Evolutionary conservation across 2,329 filamentous ascomycete species (phyloP), one percentile per base, ranked within the genome.

Genomic region (Fusarium nurragi): DNA sequence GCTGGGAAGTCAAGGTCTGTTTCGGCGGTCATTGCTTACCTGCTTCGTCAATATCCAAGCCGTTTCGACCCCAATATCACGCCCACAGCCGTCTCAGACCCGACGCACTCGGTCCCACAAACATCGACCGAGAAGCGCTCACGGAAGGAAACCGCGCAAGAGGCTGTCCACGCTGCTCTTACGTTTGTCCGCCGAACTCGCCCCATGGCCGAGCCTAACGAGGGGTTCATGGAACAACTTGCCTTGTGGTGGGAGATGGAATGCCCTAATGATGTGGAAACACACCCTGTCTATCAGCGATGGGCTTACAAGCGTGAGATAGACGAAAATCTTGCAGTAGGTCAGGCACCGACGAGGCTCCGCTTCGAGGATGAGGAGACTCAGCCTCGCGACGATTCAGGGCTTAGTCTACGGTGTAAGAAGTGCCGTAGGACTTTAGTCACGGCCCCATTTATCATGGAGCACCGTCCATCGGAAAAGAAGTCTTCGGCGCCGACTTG

Each of bases 1-100:
- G 97, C 97, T 88, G 95, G 95, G 50, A 97, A 96, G 79, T 97
- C 94, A 30, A 91, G 95, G 58, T 98, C 94, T 44, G 91, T 94
- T 67, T 90, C 93, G 28, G 87, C 92, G 67, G 85, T 92, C 52
- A 85, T 96, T 56, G 94, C 95, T 61, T 98, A 94, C 77, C 82
- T 98, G 47, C 90, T 98, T 65, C 88, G 86, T 77, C 86, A 85
- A 69, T 83, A 87, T 68, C 85, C 86, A 6, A 75, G 82, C 32
- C 82, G 81, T 52, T 86, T 86, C 70, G 76, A 78, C 58, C 73
- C 76, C 28, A 75, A 81, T 66, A 49, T 75, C 62, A 64, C 77
- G 13, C 68, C 73, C 14, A 58, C 68, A n/a, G 49, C 60, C 16
- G 43, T 71, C 19, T 69, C 69, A 6, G 67, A 68, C 38, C 51